These are phyloP conservation scores for Torulaspora microellipsoides DNA, from an alignment of 805 yeast species.

Conservation along the genomic window DNA sequence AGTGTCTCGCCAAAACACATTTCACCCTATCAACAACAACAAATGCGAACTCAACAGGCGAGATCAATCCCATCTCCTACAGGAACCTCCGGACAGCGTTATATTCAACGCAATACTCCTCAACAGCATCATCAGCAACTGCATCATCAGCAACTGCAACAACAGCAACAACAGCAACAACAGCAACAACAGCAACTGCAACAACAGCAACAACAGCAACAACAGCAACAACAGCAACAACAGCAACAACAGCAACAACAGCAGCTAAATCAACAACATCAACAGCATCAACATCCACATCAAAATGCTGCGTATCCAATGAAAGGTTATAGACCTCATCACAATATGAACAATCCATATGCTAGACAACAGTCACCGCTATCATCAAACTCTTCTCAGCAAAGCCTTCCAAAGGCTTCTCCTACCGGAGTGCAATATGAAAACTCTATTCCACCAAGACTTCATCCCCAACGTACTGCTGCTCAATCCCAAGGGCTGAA, in stretches of 20 bases:
- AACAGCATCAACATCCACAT: conserved; percentile 20
- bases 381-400: conserved; percentile 6
- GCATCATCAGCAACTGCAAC: conserved; percentile 15
- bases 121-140: conserved; percentile 20
- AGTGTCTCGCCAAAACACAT: conserved; percentile 9
- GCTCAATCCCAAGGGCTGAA: conserved; percentile 21
- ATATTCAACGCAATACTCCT: conserved; percentile 4
- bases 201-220: conserved; percentile 3
- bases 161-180: conserved; percentile 18
- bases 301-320: conserved; percentile 13
- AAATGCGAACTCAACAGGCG: conserved; percentile 4
- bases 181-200: conserved; percentile 4
- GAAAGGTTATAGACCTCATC: conserved; percentile 20
- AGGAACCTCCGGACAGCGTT: conserved; percentile 1
- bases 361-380: conserved; percentile 12
- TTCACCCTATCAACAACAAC: conserved; percentile 10
- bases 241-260: conserved; percentile 11
- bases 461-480: conserved; percentile 27
- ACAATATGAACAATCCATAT: conserved; percentile 25
- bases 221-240: conserved; percentile 3
- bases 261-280: conserved; percentile 23
- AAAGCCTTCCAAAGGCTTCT: conserved; percentile 5
- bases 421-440: conserved; percentile 8
- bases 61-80: conserved; percentile 8
- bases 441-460: conserved; percentile 13